These are phyloP conservation scores for Monilinia fructicola DNA, from an alignment of 2,329 filamentous ascomycete species.

Conservation along the genomic window DNA sequence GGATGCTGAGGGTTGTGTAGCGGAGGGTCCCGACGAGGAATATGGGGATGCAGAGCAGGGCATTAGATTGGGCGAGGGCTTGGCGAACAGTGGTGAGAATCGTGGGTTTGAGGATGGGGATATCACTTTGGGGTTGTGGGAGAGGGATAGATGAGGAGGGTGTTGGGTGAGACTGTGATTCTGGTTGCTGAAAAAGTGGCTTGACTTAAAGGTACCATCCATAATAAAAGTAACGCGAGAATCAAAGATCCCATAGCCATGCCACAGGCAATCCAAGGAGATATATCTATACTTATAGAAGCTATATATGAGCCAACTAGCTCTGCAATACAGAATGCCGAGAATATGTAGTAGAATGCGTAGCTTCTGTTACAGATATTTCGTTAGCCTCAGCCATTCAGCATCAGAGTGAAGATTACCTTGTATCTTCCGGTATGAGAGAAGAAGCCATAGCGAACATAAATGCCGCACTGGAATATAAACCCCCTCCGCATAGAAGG, in stretches of 20 bases:
- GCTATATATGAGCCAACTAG: constrained; percentile 37
- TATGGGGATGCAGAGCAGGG: constrained; percentile 34
- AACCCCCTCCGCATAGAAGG: constrained; percentile 37
- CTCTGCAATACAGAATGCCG: constrained; percentile 39
- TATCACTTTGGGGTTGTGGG: background rate
- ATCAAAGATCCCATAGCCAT: constrained; percentile 34
- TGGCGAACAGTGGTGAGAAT: constrained; percentile 24
- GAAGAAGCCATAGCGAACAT: constrained; percentile 41
- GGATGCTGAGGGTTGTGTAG: constrained; percentile 37
- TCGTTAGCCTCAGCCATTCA: background rate
- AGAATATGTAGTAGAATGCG: constrained; percentile 40
- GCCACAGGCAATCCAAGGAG: constrained; percentile 38
- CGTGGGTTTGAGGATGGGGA: background rate
- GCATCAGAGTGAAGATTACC: constrained; percentile 22
- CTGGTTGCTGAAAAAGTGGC: background rate
- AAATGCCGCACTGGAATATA: constrained; percentile 37
- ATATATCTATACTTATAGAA: constrained; percentile 36
- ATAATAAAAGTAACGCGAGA: constrained; percentile 31
- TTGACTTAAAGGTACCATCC: constrained; percentile 31
- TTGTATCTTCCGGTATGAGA: constrained; percentile 33
- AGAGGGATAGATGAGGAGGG: background rate
- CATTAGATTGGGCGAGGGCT: constrained; percentile 29
- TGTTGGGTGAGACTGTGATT: background rate
- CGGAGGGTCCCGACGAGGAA: constrained; percentile 39
- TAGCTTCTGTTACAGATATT: constrained; percentile 31